Conservation (phyloP, 805 yeast species). For the Yamadazyma sp. region DNA sequence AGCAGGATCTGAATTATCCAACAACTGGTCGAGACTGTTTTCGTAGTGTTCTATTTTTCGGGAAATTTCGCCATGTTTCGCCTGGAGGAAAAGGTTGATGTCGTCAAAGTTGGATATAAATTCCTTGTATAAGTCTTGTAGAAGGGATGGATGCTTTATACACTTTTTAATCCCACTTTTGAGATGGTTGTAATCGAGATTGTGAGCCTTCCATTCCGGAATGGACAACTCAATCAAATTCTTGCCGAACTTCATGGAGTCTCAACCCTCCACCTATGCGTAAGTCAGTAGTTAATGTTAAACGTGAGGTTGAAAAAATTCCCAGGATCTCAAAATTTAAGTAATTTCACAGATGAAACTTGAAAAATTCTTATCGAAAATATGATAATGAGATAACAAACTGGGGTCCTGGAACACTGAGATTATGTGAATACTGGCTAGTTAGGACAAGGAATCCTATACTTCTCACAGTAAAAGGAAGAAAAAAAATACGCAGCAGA, state of each 20-base stretch:
- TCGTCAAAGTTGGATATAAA: constrained; percentile 61
- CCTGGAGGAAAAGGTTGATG: constrained; percentile 59
- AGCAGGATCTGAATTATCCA: constrained; percentile 8
- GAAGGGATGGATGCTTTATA: constrained; percentile 10
- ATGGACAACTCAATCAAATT: constrained; percentile 73
- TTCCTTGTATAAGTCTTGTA: constrained; percentile 35
- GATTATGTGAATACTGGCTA: too few species aligned
- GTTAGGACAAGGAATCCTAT: too few species aligned
- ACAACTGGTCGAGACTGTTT: constrained; percentile 18
- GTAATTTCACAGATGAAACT: background rate
- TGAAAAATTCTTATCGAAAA: constrained; percentile 2
- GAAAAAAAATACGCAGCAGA: too few species aligned
- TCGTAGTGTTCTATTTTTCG: constrained; percentile 42
- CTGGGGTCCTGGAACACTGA: too few species aligned
- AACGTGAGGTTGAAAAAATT: too few species aligned
- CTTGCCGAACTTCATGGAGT: constrained; percentile 82
- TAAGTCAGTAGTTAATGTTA: too few species aligned
- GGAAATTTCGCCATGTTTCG: constrained; percentile 65
- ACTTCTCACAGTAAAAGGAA: too few species aligned
- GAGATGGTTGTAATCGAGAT: constrained; percentile 78
- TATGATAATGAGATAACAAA: background rate
- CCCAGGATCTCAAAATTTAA: constrained; percentile 1
- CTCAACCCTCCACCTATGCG: too few species aligned
- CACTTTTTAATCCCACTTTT: constrained; percentile 58
- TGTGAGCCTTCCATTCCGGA: constrained; percentile 84